Percentiles rank a stretch among this genome's conserved stretches.
Evolutionary conservation across 495 filamentous ascomycete genomes (phyloP).

Genomic region (Lindgomyces ingoldianus): DNA sequence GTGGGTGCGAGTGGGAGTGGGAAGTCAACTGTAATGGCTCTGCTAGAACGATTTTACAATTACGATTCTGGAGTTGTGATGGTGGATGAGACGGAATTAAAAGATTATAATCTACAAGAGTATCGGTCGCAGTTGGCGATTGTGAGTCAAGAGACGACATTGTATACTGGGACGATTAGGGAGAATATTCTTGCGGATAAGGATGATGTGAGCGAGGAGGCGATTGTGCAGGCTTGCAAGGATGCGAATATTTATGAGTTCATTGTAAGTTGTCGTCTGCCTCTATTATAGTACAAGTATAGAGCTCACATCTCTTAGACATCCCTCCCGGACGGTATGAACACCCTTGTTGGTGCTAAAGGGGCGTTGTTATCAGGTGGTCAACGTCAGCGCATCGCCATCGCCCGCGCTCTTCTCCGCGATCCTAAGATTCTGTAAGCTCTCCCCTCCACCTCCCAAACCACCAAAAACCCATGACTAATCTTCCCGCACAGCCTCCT

Average conservation of each 20-base stretch:
- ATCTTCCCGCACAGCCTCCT: constrained; percentile 54
- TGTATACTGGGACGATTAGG: constrained; percentile 81
- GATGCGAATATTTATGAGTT: constrained; percentile 94
- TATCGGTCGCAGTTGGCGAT: constrained; percentile 77
- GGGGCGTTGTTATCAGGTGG: constrained; percentile 46
- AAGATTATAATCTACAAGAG: constrained; percentile 32
- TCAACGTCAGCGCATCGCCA: constrained; percentile 49
- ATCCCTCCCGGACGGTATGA: constrained; percentile 41
- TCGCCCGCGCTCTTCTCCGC: constrained; percentile 56
- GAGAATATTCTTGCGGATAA: constrained; percentile 72
- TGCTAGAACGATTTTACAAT: constrained; percentile 44
- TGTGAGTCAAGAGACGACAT: constrained; percentile 82
- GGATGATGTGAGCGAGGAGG: constrained; percentile 66
- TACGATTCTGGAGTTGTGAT: constrained; percentile 31
- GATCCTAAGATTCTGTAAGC: constrained; percentile 69
- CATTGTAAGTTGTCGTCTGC: constrained; percentile 52
- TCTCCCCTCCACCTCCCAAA: background rate
- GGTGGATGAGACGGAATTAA: constrained; percentile 33
- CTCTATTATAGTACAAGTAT: background rate
- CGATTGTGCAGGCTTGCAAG: constrained; percentile 72
- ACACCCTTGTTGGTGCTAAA: constrained; percentile 46
- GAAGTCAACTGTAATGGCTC: constrained; percentile 39
- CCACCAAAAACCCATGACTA: background rate
- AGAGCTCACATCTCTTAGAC: constrained; percentile 11
- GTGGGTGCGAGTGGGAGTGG: constrained; percentile 42